Conservation (phyloP, 2,329 filamentous ascomycete genomes). For the Cytospora mali region DNA sequence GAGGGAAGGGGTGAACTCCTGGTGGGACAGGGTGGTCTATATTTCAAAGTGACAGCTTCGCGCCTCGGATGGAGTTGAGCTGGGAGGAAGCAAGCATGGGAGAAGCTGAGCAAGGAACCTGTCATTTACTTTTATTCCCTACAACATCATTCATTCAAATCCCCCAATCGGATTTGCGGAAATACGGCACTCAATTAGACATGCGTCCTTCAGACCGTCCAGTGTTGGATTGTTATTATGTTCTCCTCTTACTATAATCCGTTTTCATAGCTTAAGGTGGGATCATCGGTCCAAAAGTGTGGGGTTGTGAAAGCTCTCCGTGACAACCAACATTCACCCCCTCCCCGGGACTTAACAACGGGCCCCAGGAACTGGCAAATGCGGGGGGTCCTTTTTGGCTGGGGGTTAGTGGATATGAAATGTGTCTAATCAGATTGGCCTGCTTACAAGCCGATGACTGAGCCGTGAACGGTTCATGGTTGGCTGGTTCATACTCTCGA, state of each 20-base stretch:
- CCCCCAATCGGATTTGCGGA: slow-evolving; percentile 15
- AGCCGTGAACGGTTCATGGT: too few species aligned
- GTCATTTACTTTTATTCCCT: background rate
- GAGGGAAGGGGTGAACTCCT: background rate
- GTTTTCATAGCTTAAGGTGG: too few species aligned
- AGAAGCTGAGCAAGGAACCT: background rate
- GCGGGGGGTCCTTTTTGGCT: slow-evolving; percentile 22
- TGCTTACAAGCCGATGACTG: too few species aligned
- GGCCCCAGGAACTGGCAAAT: slow-evolving; percentile 19
- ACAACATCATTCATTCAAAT: background rate
- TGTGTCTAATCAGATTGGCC: background rate
- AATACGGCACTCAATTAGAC: background rate
- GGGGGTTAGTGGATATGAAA: background rate
- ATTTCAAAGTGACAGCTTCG: background rate
- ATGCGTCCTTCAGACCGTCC: background rate
- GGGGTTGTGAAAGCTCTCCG: slow-evolving; percentile 9
- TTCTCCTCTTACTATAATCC: too few species aligned
- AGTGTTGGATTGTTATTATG: background rate
- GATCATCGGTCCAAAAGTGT: background rate
- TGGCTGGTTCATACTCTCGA: too few species aligned
- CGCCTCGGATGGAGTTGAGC: background rate
- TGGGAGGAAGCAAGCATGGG: too few species aligned
- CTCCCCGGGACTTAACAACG: slow-evolving; percentile 19
- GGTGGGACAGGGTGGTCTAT: background rate
- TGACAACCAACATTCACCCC: slow-evolving; percentile 15